Evolutionary conservation across 2,329 filamentous ascomycete species (phyloP).

Genomic region (Epichloe sylvatica): DNA sequence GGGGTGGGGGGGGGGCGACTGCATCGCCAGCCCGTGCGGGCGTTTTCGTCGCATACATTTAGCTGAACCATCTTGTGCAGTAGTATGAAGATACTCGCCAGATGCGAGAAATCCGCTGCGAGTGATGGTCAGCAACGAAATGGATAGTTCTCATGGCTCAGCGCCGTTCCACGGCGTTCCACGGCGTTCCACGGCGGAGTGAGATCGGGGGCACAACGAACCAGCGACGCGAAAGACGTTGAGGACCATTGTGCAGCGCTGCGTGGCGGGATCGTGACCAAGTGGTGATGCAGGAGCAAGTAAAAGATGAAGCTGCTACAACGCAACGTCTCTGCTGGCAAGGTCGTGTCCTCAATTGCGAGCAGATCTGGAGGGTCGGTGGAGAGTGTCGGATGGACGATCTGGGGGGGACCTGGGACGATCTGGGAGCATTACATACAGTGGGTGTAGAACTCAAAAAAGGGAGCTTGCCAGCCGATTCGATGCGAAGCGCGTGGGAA

Average conservation of each 20-base stretch:
- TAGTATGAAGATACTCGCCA: slow-evolving; percentile 85
- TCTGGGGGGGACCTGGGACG: not conserved
- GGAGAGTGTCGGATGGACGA: not conserved
- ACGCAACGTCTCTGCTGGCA: not conserved
- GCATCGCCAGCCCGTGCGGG: slow-evolving; percentile 6
- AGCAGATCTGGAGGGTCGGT: not conserved
- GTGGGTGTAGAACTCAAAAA: not conserved
- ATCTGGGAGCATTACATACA: too few species aligned
- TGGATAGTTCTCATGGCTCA: slow-evolving; percentile 6
- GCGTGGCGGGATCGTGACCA: not conserved
- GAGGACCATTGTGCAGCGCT: slow-evolving; percentile 28
- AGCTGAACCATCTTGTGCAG: slow-evolving; percentile 93
- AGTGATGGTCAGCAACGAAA: slow-evolving; percentile 9
- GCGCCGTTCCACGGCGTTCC: not conserved
- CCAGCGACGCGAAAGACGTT: slow-evolving; percentile 47
- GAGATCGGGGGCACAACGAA: slow-evolving; percentile 18
- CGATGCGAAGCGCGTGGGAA: not conserved
- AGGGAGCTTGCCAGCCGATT: slow-evolving; percentile 1
- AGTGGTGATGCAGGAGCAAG: not conserved
- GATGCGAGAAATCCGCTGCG: slow-evolving; percentile 84
- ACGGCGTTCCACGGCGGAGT: not conserved
- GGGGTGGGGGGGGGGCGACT: not conserved
- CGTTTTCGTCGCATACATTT: slow-evolving; percentile 45
- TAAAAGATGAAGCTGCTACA: not conserved
- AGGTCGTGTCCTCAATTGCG: not conserved